Conservation (phyloP, 1,139 yeast genomes). For the Zygoascus hellenicus region DNA sequence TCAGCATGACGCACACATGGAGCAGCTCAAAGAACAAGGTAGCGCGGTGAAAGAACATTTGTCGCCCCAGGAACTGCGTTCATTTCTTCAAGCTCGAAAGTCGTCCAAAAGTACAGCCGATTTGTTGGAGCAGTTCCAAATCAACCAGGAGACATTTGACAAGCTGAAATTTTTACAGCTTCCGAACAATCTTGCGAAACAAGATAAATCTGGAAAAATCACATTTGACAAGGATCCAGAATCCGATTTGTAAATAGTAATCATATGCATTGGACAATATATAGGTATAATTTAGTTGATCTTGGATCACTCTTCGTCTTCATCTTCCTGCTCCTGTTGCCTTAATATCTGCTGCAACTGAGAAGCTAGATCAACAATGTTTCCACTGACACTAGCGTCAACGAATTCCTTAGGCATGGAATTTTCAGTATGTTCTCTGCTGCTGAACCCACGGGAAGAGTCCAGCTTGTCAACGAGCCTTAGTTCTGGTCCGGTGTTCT, state of each 20-base stretch:
- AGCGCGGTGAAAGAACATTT: background rate
- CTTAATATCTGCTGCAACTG: slow-evolving; percentile 24
- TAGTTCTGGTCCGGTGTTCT: slow-evolving; percentile 41
- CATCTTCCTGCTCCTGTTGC: slow-evolving; percentile 13
- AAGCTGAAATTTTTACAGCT: slow-evolving; percentile 1
- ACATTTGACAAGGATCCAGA: slow-evolving; percentile 34
- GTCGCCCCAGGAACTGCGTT: slow-evolving; percentile 1
- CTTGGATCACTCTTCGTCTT: background rate
- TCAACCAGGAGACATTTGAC: slow-evolving; percentile 1
- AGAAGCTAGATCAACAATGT: slow-evolving; percentile 27
- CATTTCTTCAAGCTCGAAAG: background rate
- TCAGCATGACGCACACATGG: slow-evolving; percentile 1
- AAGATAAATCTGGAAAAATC: slow-evolving; percentile 2
- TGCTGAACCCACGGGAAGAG: slow-evolving; percentile 56
- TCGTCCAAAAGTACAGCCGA: background rate
- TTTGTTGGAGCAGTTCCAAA: background rate
- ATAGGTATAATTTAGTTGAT: background rate
- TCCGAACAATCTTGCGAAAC: slow-evolving; percentile 2
- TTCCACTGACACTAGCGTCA: slow-evolving; percentile 64
- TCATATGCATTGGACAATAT: background rate
- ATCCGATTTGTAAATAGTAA: slow-evolving; percentile 26
- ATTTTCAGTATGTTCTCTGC: slow-evolving; percentile 80
- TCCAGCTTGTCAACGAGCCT: slow-evolving; percentile 65
- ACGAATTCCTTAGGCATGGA: slow-evolving; percentile 89
- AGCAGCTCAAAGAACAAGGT: slow-evolving; percentile 1